Evolutionary conservation across 2,329 filamentous ascomycete species (phyloP).

Genomic region (Fusarium sp.): DNA sequence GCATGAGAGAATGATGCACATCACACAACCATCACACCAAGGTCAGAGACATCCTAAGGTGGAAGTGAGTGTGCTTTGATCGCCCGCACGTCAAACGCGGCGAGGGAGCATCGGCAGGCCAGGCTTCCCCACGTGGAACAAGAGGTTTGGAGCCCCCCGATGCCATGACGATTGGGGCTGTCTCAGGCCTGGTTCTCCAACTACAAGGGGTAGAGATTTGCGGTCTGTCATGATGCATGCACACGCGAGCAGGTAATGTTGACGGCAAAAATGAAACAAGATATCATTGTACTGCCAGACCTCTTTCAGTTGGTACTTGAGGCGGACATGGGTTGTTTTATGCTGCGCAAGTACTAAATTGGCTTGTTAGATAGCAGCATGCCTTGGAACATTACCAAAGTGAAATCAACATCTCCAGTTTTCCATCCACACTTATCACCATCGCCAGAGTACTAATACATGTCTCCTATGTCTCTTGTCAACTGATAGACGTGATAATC

Average conservation of each 20-base stretch:
- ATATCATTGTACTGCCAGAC: background rate
- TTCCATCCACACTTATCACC: background rate
- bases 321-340: background rate
- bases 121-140: slow-evolving; percentile 10
- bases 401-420: background rate
- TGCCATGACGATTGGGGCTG: slow-evolving; percentile 7
- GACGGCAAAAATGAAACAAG: background rate
- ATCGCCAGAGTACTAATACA: background rate
- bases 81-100: slow-evolving; percentile 11
- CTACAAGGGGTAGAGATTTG: background rate
- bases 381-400: background rate
- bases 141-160: background rate
- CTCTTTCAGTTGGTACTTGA: background rate
- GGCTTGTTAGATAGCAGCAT: background rate
- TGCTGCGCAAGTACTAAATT: background rate
- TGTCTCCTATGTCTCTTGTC: background rate
- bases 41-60: background rate
- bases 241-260: slow-evolving; percentile 4
- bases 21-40: background rate
- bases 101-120: background rate
- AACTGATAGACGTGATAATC: background rate
- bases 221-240: background rate
- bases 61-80: slow-evolving; percentile 14
- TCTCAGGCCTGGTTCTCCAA: slow-evolving; percentile 7
- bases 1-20: background rate